A percentile compares a stretch with the other conserved stretches of the same genome.
phyloP scores from a whole-genome alignment of 345 rosid species.

The Murraya koenigii region DNA sequence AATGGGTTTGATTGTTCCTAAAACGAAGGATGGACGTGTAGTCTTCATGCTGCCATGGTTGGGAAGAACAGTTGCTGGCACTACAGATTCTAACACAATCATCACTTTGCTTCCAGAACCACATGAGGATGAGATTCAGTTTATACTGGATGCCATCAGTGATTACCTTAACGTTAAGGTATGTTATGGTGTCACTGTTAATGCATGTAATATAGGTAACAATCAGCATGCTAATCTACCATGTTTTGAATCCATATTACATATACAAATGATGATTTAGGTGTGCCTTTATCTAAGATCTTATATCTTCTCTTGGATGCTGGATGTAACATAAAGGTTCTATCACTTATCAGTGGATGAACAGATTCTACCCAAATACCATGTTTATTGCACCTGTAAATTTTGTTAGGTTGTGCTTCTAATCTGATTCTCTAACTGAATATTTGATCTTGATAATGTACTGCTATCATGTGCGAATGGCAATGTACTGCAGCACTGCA shows the following conservation, averaged over 20 bases:
- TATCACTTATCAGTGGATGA: not conserved
- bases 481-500: no score
- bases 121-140: slow-evolving; percentile 95
- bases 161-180: slow-evolving; percentile 93
- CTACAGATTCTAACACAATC: slow-evolving; percentile 84
- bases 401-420: not conserved
- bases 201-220: not conserved
- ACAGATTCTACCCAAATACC: not conserved
- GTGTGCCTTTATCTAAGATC: not conserved
- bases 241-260: not conserved
- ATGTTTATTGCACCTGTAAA: not conserved
- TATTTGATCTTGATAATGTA: not conserved
- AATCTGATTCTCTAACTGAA: not conserved
- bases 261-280: not conserved
- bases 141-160: slow-evolving; percentile 90
- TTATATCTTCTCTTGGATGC: not conserved
- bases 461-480: not conserved
- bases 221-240: not conserved
- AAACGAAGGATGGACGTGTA: slow-evolving; percentile 99
- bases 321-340: not conserved
- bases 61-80: slow-evolving; percentile 97
- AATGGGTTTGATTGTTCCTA: slow-evolving; percentile 99
- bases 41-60: slow-evolving; percentile 97
- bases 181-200: not conserved
- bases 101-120: slow-evolving; percentile 93